A percentile compares a stretch with the other conserved stretches of the same genome.
These are phyloP conservation scores for Dendryphion nanum DNA, from an alignment of 2,329 filamentous ascomycete species.

Conservation along the genomic window DNA sequence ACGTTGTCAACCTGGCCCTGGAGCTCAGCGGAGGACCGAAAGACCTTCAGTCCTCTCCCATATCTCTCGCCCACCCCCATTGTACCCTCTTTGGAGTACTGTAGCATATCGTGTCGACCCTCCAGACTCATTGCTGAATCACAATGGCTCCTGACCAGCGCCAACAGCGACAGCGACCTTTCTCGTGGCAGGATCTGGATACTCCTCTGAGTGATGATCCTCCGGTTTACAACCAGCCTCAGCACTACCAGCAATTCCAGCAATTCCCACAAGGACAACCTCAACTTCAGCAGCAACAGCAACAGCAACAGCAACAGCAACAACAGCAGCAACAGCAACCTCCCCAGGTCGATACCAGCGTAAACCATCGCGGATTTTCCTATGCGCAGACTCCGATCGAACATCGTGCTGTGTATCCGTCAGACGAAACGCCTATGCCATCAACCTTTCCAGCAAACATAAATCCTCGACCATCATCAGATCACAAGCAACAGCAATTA, in stretches of 20 bases:
- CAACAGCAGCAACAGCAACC: constrained; percentile 10
- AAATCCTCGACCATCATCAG: constrained; percentile 28
- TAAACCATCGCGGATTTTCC: constrained; percentile 30
- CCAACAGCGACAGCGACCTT: constrained; percentile 6
- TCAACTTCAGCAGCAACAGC: constrained; percentile 1
- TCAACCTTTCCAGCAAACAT: constrained; percentile 17
- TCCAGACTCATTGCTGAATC: too few relatives aligned
- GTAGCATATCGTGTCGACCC: too few relatives aligned
- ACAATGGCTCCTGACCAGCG: too few relatives aligned
- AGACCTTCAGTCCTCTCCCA: too few relatives aligned
- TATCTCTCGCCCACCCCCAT: too few relatives aligned
- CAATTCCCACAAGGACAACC: constrained; percentile 2
- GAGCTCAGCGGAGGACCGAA: too few relatives aligned
- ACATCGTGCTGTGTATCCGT: constrained; percentile 12
- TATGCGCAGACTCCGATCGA: constrained; percentile 38
- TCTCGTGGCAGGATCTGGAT: background rate
- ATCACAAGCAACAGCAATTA: constrained; percentile 15
- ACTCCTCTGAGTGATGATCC: background rate
- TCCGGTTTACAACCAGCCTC: background rate
- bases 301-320: constrained; percentile 1
- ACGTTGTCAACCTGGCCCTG: too few relatives aligned
- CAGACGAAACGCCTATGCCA: constrained; percentile 20
- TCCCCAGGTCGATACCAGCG: constrained; percentile 15
- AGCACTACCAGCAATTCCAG: constrained; percentile 1
- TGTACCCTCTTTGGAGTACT: too few relatives aligned